phyloP scores from a whole-genome alignment of 2,329 filamentous ascomycete species.

The Cladosporium austrohemisphaericum region DNA sequence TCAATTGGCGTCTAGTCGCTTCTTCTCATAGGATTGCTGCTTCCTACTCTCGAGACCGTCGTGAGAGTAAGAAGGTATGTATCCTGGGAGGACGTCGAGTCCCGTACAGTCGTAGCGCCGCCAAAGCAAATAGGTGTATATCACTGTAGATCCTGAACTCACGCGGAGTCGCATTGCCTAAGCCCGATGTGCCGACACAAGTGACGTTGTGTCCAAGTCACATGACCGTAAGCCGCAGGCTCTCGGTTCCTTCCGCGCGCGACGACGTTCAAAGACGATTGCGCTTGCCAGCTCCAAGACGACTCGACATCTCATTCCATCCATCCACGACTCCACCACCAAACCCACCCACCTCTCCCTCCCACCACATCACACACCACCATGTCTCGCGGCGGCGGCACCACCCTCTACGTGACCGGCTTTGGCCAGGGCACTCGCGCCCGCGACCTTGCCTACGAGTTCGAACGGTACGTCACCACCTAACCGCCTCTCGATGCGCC shows the following conservation, averaged over 20 bases:
- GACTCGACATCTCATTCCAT: neutral
- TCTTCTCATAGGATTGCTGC: no score
- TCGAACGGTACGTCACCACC: conserved; percentile 94
- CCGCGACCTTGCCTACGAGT: conserved; percentile 99
- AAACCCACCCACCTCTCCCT: neutral
- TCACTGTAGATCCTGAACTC: no score
- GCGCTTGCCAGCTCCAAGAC: conserved; percentile 1
- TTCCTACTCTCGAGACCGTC: no score
- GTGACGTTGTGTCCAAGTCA: no score
- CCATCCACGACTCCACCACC: neutral
- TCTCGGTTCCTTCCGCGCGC: conserved; percentile 2
- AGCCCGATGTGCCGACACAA: no score
- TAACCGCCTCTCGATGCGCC: conserved; percentile 20
- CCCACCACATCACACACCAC: neutral
- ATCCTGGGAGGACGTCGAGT: no score
- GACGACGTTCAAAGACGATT: neutral
- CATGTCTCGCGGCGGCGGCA: conserved; percentile 86
- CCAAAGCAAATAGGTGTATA: no score
- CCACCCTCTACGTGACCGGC: conserved; percentile 96
- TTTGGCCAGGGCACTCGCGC: conserved; percentile 98
- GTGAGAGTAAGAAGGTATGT: no score
- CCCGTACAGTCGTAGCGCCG: no score
- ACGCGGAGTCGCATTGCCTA: neutral
- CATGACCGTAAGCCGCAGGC: neutral
- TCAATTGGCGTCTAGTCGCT: no score